Evolutionary conservation across 306 rosid species (phyloP).

Genomic region (Mimosa bimucronata): DNA sequence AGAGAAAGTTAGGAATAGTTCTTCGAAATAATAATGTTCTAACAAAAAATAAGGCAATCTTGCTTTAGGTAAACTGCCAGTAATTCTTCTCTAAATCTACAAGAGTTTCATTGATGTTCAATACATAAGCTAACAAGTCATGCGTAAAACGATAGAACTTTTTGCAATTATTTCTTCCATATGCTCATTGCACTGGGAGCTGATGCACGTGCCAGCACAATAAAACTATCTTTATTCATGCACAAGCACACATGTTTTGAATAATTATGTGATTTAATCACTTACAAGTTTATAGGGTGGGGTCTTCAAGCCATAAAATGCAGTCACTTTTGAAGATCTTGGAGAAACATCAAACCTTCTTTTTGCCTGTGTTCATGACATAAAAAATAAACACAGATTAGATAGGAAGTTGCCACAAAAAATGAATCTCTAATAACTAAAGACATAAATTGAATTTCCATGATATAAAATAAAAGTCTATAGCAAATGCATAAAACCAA

Average conservation of each 20-base stretch:
- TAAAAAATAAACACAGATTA: conserved; percentile 24
- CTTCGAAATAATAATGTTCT: neutral
- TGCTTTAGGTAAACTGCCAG: neutral
- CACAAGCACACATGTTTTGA: neutral
- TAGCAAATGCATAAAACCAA: conserved; percentile 5
- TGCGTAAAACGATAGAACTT: neutral
- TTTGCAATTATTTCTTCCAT: neutral
- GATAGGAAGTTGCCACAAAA: conserved; percentile 4
- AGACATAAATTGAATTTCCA: conserved; percentile 19
- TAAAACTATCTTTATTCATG: conserved; percentile 3
- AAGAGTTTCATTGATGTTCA: neutral
- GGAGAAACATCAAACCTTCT: conserved; percentile 40
- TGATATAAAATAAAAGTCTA: neutral
- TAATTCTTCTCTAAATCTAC: neutral
- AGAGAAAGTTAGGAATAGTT: neutral
- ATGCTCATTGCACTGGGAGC: neutral
- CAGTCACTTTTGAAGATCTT: conserved; percentile 54
- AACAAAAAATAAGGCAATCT: neutral
- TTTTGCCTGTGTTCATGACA: conserved; percentile 49
- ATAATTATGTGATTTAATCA: conserved; percentile 27
- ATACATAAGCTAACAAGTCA: neutral
- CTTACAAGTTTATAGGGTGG: conserved; percentile 91
- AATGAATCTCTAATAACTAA: conserved; percentile 6
- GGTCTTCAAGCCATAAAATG: conserved; percentile 82
- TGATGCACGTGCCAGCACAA: conserved; percentile 26